phyloP scores from a whole-genome alignment of 371 early-diverging fungal species.

The Mucor lusitanicus region DNA sequence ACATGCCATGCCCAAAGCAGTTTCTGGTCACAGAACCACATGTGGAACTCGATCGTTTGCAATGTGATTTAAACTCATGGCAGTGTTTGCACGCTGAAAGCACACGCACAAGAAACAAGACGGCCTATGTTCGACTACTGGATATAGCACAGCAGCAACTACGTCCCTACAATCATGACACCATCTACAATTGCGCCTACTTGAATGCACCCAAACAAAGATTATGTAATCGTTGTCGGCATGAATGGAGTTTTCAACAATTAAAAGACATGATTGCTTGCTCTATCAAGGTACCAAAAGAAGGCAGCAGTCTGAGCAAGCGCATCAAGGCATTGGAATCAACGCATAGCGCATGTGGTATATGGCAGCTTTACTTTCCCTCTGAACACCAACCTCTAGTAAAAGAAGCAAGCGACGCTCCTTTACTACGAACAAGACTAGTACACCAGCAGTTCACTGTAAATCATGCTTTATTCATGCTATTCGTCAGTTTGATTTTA shows the following conservation, averaged over 20 bases:
- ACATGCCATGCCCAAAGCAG: background rate
- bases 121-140: background rate
- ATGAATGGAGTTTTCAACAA: background rate
- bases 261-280: background rate
- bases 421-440: no score
- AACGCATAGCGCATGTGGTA: background rate
- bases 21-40: background rate
- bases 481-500: background rate
- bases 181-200: background rate
- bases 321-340: background rate
- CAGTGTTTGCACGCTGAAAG: background rate
- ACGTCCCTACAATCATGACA: background rate
- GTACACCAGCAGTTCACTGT: background rate
- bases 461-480: background rate
- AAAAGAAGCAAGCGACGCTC: background rate
- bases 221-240: background rate
- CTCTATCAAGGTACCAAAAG: background rate
- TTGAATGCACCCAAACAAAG: background rate
- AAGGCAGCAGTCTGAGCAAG: background rate
- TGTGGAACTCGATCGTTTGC: background rate
- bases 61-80: background rate
- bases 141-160: background rate
- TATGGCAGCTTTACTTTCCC: background rate
- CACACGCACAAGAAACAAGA: background rate
- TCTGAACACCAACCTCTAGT: background rate